Base-by-base conservation (phyloP, 2,329 filamentous ascomycete genomes). In the Paracamarosporium sp. region DNA sequence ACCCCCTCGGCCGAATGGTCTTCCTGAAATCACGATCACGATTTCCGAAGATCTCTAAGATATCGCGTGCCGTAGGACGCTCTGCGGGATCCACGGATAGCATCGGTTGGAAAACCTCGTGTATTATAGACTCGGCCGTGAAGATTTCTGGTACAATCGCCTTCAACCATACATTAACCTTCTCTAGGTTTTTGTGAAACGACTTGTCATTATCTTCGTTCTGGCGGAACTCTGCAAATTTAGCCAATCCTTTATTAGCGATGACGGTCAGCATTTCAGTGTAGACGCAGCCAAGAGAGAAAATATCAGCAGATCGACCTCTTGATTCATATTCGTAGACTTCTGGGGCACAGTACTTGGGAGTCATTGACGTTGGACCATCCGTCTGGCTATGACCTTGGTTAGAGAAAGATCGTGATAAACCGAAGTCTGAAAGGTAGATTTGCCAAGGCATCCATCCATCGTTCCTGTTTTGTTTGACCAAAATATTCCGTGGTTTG, bases 351-450 rank as follows among this genome's bases (percentile, higher is more conserved):
- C 58, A 67, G 41, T 65, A 68, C 27, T 57, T 61, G 2, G 59
- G 53, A 1, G 67, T 70, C 20, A 57, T 43, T 1, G 58, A 41
- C 0, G 61, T 63, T 3, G 55, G 60, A 0, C 59, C 53, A 31
- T 68, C 65, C 0, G 66, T 68, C 20, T 67, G 63, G 17, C 59
- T 65, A 11, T 65, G 57, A 7, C 53, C 62, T 7, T 60, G 31
- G 1, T 35, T 5, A 2, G 40, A 15, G 17, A 68, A 70, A 6
- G 62, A 63, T 11, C 58, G 54, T 4, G 61, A 65, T 2, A 65
- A 24, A 3, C 67, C 65, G 30, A 70, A 70, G 20, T 71, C 67
- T 3, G 65, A 59, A 1, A 68, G 22, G n/a, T 67, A 68, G 1
- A 68, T 38, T 0, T 57, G 56, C 40, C 54, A 65, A 27, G 13